Percentiles rank a stretch among this genome's conserved stretches.
Conservation (phyloP, 768 basidiomycete genomes). For the Infundibulicybe gibba region DNA sequence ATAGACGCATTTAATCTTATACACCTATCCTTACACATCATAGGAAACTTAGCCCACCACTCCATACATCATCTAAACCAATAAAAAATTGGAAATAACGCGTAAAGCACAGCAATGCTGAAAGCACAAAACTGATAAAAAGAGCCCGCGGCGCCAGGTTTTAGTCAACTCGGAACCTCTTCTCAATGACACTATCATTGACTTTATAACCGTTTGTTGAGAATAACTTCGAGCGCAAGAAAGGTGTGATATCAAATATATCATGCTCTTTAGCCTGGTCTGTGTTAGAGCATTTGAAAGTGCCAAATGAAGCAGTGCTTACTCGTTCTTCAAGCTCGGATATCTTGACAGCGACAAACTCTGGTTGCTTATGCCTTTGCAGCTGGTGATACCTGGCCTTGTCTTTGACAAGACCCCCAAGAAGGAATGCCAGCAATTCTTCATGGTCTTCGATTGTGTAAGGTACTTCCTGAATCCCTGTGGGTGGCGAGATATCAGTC, state of each 20-base stretch:
- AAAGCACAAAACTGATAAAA: constrained; percentile 2
- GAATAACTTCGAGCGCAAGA: constrained; percentile 85
- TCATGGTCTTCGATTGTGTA: constrained; percentile 95
- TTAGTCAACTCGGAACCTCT: constrained; percentile 55
- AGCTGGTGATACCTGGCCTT: constrained; percentile 82
- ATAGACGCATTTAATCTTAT: neutral
- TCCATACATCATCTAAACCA: neutral
- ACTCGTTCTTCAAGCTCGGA: constrained; percentile 87
- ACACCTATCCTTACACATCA: neutral
- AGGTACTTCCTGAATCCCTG: constrained; percentile 98
- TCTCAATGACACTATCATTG: constrained; percentile 65
- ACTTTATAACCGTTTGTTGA: constrained; percentile 84
- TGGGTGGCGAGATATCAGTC: constrained; percentile 2
- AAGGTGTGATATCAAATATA: constrained; percentile 86
- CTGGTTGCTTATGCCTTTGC: constrained; percentile 75
- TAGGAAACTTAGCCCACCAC: constrained; percentile 1
- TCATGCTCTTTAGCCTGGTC: constrained; percentile 92
- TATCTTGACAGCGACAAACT: constrained; percentile 69
- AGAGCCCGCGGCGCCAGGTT: constrained; percentile 6
- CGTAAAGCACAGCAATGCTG: constrained; percentile 2
- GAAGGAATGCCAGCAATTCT: constrained; percentile 89
- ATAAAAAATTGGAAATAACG: constrained; percentile 14
- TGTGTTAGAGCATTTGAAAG: constrained; percentile 2
- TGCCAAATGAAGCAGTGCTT: constrained; percentile 19
- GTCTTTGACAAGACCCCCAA: constrained; percentile 92